Conservation (phyloP, 2,329 filamentous ascomycete genomes). For the Amylocarpus encephaloides region DNA sequence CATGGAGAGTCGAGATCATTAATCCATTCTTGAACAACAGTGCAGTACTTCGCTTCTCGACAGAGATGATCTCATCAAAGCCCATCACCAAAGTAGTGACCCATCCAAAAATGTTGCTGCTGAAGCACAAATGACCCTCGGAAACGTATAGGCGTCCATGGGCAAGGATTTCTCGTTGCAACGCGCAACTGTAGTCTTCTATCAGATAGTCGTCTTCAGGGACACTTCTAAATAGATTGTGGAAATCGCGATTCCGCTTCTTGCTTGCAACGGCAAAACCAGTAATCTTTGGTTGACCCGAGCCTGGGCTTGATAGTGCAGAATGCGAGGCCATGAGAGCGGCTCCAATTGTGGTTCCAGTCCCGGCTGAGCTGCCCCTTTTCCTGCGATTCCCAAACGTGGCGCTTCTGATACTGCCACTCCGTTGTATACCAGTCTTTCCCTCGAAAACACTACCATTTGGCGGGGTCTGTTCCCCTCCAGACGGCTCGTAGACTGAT, state of each 20-base stretch:
- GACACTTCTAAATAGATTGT: slow-evolving; percentile 88
- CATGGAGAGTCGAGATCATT: slow-evolving; percentile 91
- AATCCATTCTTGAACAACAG: slow-evolving; percentile 95
- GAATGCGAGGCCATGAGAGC: slow-evolving; percentile 64
- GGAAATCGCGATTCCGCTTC: slow-evolving; percentile 93
- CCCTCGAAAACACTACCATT: slow-evolving; percentile 59
- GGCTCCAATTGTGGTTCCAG: slow-evolving; percentile 55
- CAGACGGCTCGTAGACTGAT: slow-evolving; percentile 45
- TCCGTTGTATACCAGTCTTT: slow-evolving; percentile 45
- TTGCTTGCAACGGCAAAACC: slow-evolving; percentile 95
- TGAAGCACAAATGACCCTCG: slow-evolving; percentile 96
- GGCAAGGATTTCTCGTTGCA: slow-evolving; percentile 91
- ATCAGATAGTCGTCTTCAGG: slow-evolving; percentile 97
- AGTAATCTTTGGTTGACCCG: slow-evolving; percentile 67
- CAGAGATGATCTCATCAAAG: slow-evolving; percentile 94
- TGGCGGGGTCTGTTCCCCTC: slow-evolving; percentile 59
- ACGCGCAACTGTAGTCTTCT: slow-evolving; percentile 94
- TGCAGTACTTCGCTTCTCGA: slow-evolving; percentile 94
- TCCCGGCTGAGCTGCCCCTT: slow-evolving; percentile 72
- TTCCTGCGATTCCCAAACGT: slow-evolving; percentile 55
- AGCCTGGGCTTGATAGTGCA: slow-evolving; percentile 58
- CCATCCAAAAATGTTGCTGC: slow-evolving; percentile 98
- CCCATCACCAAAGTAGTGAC: slow-evolving; percentile 95
- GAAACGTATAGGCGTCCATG: slow-evolving; percentile 94
- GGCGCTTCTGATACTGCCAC: slow-evolving; percentile 61